phyloP scores from a whole-genome alignment of 2,329 filamentous ascomycete genomes.

The Talaromyces sp. region DNA sequence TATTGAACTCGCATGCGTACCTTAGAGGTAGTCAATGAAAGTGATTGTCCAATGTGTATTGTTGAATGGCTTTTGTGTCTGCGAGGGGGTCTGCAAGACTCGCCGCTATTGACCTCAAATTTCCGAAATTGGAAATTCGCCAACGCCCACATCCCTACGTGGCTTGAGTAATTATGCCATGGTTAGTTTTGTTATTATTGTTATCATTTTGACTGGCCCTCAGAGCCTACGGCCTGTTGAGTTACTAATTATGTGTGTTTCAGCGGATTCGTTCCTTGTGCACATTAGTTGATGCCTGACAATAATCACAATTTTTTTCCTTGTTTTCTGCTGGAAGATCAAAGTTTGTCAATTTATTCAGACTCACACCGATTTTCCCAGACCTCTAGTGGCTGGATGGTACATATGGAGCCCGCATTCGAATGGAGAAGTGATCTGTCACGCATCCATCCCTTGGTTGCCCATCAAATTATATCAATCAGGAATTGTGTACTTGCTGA shows the following conservation, averaged over 20 bases:
- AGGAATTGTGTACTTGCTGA: not conserved
- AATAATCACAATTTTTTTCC: not conserved
- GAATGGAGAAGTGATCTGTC: not conserved
- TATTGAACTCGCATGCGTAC: not conserved
- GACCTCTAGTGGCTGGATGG: not conserved
- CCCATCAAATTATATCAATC: not conserved
- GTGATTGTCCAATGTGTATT: not conserved
- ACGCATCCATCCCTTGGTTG: slow-evolving; percentile 1
- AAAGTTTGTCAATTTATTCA: not conserved
- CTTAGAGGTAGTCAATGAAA: not conserved
- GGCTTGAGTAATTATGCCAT: not conserved
- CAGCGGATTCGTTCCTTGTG: not conserved
- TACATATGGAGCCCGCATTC: not conserved
- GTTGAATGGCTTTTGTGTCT: not conserved
- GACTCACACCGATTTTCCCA: not conserved
- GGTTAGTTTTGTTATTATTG: not conserved
- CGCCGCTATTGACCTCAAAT: not conserved
- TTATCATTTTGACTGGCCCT: not conserved
- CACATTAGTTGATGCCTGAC: not conserved
- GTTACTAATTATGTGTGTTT: not conserved
- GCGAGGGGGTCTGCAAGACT: slow-evolving; percentile 7
- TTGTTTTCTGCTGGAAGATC: too few species aligned
- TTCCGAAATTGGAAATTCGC: not conserved
- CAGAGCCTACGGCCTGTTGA: not conserved
- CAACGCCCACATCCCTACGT: not conserved